These are phyloP conservation scores for Podaxis sp. DNA, from an alignment of 768 basidiomycete genomes.

Conservation along the genomic window DNA sequence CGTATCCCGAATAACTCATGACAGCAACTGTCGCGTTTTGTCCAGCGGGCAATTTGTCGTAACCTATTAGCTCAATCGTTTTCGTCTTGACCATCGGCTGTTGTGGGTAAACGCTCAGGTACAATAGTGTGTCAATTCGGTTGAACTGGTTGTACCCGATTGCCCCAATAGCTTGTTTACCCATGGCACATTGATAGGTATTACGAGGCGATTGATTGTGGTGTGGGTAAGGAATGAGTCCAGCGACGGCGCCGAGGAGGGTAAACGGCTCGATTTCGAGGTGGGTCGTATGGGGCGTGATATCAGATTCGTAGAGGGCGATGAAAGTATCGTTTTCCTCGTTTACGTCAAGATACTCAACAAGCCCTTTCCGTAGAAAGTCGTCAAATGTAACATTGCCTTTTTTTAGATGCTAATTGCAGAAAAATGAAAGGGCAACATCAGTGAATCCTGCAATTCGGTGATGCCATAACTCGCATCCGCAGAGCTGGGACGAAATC, in stretches of 20 bases:
- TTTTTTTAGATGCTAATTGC: conserved; percentile 71
- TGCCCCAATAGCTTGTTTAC: conserved; percentile 98
- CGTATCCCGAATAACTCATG: conserved; percentile 99
- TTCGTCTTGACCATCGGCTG: conserved; percentile 99
- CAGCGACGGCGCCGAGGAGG: conserved; percentile 94
- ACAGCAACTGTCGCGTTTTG: conserved; percentile 99
- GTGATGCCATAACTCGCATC: conserved; percentile 1
- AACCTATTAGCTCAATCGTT: conserved; percentile 95
- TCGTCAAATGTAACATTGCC: conserved; percentile 86
- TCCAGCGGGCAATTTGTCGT: conserved; percentile 94
- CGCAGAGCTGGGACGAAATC: conserved; percentile 12
- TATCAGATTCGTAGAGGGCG: conserved; percentile 89
- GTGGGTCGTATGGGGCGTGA: conserved; percentile 83
- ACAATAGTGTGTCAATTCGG: conserved; percentile 97
- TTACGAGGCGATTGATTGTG: conserved; percentile 99
- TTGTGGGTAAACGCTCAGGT: conserved; percentile 96
- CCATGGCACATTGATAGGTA: conserved; percentile 99
- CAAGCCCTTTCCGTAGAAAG: conserved; percentile 87
- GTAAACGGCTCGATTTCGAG: conserved; percentile 99
- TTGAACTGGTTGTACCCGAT: conserved; percentile 98
- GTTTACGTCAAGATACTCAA: conserved; percentile 98
- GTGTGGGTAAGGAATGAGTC: conserved; percentile 98
- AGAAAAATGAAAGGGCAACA: not conserved
- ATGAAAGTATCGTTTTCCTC: conserved; percentile 99
- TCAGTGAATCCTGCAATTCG: not conserved